phyloP scores from a whole-genome alignment of 2,329 filamentous ascomycete species.

The Ceratocystis diversiconidia region DNA sequence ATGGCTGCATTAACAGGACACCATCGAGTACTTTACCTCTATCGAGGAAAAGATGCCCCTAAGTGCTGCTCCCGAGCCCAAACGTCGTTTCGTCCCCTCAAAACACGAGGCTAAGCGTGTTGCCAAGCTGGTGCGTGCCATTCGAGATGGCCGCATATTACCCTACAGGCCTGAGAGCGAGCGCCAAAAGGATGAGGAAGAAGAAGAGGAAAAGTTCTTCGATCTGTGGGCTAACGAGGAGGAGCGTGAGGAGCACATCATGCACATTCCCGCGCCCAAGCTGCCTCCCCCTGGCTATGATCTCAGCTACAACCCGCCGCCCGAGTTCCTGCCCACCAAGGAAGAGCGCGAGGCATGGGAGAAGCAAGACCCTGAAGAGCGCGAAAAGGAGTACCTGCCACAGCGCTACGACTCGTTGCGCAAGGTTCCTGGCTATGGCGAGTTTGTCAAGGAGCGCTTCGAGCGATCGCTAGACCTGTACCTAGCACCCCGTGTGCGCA shows the following conservation, averaged over 20 bases:
- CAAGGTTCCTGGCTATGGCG: conserved; percentile 81
- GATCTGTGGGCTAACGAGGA: conserved; percentile 94
- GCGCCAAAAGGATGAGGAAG: conserved; percentile 52
- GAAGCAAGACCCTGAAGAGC: conserved; percentile 72
- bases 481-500: conserved; percentile 76
- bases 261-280: conserved; percentile 93
- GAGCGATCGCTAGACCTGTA: conserved; percentile 92
- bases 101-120: conserved; percentile 94
- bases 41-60: conserved; percentile 87
- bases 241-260: conserved; percentile 66
- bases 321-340: conserved; percentile 79
- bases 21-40: conserved; percentile 86
- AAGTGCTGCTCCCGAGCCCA: conserved; percentile 87
- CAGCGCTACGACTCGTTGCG: conserved; percentile 70
- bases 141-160: conserved; percentile 82
- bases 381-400: conserved; percentile 78
- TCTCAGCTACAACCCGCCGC: conserved; percentile 89
- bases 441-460: conserved; percentile 88
- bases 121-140: conserved; percentile 94
- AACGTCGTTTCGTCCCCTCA: conserved; percentile 86
- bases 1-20: conserved; percentile 38
- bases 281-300: conserved; percentile 86
- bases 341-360: conserved; percentile 79
- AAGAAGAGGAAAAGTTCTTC: conserved; percentile 58
- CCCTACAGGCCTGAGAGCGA: conserved; percentile 69